Evolutionary conservation across 495 filamentous ascomycete species (phyloP), one percentile per base, ranked within the genome.

Genomic region (Articulospora tetracladia): DNA sequence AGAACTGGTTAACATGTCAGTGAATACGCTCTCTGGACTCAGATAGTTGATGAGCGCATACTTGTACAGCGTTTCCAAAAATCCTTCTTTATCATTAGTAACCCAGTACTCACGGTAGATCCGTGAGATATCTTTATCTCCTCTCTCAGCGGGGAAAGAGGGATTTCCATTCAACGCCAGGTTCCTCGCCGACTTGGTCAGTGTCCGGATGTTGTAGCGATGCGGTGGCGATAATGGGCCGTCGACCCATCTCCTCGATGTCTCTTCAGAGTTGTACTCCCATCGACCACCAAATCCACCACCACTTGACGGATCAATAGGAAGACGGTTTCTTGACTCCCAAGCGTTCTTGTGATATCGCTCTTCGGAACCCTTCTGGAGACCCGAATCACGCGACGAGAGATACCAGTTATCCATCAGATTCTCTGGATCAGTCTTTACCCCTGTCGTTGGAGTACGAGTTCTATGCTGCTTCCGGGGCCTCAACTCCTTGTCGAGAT

Each of bases 321-420:
- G 39, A 22, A 55, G 53, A 19, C 12, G 11, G 19, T 25, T 36
- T 25, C 53, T 55, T 23, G 53, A 28, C n/a, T 41, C 7, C 53
- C 53, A 55, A n/a, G 53, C 27, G 7, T 41, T 23, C 17, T 24
- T 32, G n/a, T 1, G 12, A 23, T 17, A 27, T 1, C 22, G 11
- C 1, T 55, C 30, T 1, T 23, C n/a, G n/a, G 53, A 55, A 4
- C 7, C 12, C 25, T 30, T 12, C 28, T 60, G 58, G 3, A 25
- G 23, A 10, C 20, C 54, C 8, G 24, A 47, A 1, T 27, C 24
- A 23, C 25, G 39, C 3, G 58, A 60, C 10, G 58, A 55, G 15
- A 47, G 3, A 23, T n/a, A 48, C 58, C 58, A 60, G 51, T 60
- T 54, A 26, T 60, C 58, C 50, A 55, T 60, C 19, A 55, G 12